phyloP scores from a whole-genome alignment of 495 filamentous ascomycete genomes.

The Podospora comata region DNA sequence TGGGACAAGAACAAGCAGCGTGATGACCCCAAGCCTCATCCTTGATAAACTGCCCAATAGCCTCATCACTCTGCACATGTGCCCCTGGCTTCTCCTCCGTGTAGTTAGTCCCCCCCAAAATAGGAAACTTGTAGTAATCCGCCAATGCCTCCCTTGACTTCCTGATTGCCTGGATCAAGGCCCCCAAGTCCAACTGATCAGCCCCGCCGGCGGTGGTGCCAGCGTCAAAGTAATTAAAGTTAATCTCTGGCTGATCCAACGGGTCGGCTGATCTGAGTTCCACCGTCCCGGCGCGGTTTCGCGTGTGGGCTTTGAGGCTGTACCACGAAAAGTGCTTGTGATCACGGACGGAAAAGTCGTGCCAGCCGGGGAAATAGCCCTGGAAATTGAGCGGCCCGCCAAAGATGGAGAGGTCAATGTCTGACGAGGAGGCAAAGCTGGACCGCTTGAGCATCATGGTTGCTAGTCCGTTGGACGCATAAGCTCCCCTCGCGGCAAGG shows the following conservation, averaged over 20 bases:
- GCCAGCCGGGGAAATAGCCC: conserved; percentile 50
- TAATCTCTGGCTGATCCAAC: conserved; percentile 51
- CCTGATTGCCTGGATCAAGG: conserved; percentile 47
- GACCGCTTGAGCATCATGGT: conserved; percentile 49
- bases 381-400: conserved; percentile 53
- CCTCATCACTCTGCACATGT: conserved; percentile 38
- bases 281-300: conserved; percentile 52
- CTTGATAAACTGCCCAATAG: conserved; percentile 49
- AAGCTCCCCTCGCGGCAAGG: conserved; percentile 45
- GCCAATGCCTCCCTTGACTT: conserved; percentile 43
- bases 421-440: conserved; percentile 32
- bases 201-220: conserved; percentile 18
- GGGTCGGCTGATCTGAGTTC: conserved; percentile 51
- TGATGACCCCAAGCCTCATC: conserved; percentile 59
- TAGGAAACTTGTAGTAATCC: conserved; percentile 27
- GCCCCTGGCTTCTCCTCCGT: conserved; percentile 49
- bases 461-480: conserved; percentile 50
- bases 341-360: conserved; percentile 27
- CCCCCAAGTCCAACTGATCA: conserved; percentile 41
- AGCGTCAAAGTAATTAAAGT: conserved; percentile 54
- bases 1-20: conserved; percentile 56
- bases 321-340: conserved; percentile 48
- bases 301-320: conserved; percentile 50
- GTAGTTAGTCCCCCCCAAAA: conserved; percentile 23
- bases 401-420: conserved; percentile 52